Percentiles rank a stretch among this genome's conserved stretches.
Conservation (phyloP, 805 yeast species). For the Vanderwaltozyma polyspora region DNA sequence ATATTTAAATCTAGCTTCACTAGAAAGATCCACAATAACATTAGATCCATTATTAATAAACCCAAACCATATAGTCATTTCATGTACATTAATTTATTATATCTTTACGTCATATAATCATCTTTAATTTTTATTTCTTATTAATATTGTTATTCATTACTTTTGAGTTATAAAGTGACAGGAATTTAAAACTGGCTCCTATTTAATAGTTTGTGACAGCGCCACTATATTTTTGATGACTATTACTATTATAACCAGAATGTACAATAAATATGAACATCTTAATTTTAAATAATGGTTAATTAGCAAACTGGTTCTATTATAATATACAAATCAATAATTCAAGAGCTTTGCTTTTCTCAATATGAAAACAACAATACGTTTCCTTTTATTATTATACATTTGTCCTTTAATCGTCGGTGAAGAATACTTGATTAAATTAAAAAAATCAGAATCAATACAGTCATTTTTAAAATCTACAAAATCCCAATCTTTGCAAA, state of each 20-base stretch:
- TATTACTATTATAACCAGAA: no score
- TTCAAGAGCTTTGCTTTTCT: neutral
- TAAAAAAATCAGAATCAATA: conserved; percentile 39
- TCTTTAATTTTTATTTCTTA: no score
- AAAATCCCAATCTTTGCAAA: conserved; percentile 16
- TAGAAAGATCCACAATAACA: neutral
- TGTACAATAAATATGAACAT: no score
- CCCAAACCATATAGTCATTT: no score
- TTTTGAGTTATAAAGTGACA: no score
- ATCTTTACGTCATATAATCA: no score
- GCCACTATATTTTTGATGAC: no score
- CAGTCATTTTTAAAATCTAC: conserved; percentile 40
- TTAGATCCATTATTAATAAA: neutral
- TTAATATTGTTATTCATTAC: no score
- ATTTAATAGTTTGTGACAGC: no score
- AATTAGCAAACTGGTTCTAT: neutral
- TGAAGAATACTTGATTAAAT: conserved; percentile 37
- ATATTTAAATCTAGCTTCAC: neutral
- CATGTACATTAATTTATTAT: no score
- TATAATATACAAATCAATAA: neutral
- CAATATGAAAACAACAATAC: neutral
- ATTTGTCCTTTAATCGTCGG: conserved; percentile 5
- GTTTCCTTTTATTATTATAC: conserved; percentile 1
- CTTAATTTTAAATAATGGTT: no score
- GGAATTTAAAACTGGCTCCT: no score